phyloP scores from a whole-genome alignment of 441 rosid genomes.

The Gossypium gossypioides region DNA sequence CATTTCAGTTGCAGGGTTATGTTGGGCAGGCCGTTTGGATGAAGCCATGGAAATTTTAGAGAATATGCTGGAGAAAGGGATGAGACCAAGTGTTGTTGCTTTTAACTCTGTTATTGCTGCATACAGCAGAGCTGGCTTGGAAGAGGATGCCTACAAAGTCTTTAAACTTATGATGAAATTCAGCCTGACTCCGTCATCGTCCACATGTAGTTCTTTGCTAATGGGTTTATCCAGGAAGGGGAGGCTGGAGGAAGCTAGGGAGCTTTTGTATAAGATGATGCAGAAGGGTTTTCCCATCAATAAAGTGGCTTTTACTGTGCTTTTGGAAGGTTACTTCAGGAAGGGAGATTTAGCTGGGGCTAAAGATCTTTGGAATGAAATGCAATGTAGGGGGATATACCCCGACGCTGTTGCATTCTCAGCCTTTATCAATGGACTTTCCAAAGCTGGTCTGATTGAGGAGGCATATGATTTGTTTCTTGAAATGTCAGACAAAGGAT shows the following conservation, averaged over 20 bases:
- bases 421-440: conserved; percentile 60
- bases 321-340: conserved; percentile 55
- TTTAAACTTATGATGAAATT: conserved; percentile 40
- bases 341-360: conserved; percentile 44
- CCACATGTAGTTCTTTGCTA: conserved; percentile 53
- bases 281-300: conserved; percentile 38
- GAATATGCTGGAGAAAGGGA: conserved; percentile 51
- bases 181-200: conserved; percentile 46
- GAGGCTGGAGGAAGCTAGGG: conserved; percentile 41
- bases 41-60: conserved; percentile 38
- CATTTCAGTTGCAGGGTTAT: conserved; percentile 44
- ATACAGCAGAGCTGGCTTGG: conserved; percentile 40
- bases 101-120: conserved; percentile 63
- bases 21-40: conserved; percentile 58
- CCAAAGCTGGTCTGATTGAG: conserved; percentile 44
- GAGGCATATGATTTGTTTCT: conserved; percentile 42
- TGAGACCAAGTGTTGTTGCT: conserved; percentile 38
- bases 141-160: conserved; percentile 38
- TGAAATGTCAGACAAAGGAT: conserved; percentile 47
- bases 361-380: conserved; percentile 48
- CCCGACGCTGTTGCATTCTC: conserved; percentile 62
- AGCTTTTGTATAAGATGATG: conserved; percentile 40
- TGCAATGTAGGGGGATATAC: conserved; percentile 36
- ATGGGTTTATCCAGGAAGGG: conserved; percentile 50
- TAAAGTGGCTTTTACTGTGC: conserved; percentile 47